Evolutionary conservation across 768 basidiomycete genomes (phyloP), one percentile per base, ranked within the genome.

Genomic region (Tubosaeta sp.): DNA sequence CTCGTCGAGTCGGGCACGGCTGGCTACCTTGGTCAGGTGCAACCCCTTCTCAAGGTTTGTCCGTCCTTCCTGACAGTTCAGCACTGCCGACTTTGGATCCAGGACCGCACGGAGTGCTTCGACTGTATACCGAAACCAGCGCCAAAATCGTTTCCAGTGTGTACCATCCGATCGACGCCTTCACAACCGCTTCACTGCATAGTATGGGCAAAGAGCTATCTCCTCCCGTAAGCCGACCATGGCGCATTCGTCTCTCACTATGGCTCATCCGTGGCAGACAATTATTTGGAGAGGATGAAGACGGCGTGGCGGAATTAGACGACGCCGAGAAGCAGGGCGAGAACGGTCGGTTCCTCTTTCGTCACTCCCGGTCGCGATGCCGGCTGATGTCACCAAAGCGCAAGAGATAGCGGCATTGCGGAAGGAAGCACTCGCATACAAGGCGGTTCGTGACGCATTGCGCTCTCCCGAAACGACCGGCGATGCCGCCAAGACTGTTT

Each of bases 171-270:
- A 35, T 92, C 92, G 3, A 98, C 97, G 0, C 97, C 97, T 0
- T 91, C 88, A 52, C 95, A 95, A 58, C 93, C 97, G 0, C 97
- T 98, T 46, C 97, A 99, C 63, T 99, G 95, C 64, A 97, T 99
- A 45, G 95, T 97, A 3, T 99, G 97, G 97, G 93, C 92, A 29
- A 99, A 98, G 69, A 94, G 84, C 52, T 98, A 98, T 73, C 83
- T 99, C 12, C 81, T 97, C 62, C 85, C 88, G 95, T 91, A 60
- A 65, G 88, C 71, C 12, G 12, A n/a, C 27, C 11, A 10, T 4
- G 17, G 26, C 6, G 14, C 12, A n/a, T 17, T 25, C 19, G 6
- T 19, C 6, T 2, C 45, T 16, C 43, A 0, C 26, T 14, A 45
- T 26, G 13, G 11, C 43, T 35, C 10, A 60, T 35, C 25, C 17